A percentile compares a stretch with the other conserved stretches of the same genome.
Conservation (phyloP, 2,329 filamentous ascomycete genomes). For the Aspergillus pseudoglaucus region DNA sequence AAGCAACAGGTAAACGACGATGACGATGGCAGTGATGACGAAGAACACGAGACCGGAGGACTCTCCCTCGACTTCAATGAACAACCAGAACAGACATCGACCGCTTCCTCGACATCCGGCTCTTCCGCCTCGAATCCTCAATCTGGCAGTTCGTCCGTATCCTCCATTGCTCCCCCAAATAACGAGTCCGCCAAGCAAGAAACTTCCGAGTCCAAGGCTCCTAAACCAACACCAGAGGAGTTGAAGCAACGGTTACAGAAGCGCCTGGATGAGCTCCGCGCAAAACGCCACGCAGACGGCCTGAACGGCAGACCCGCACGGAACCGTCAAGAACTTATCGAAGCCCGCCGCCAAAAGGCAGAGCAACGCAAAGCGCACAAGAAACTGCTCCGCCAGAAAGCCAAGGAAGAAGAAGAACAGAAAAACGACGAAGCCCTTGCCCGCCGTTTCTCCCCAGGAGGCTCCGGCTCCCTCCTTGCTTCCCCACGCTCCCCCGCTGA, state of each 20-base stretch:
- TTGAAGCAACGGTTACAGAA: slow-evolving; percentile 73
- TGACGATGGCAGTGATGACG: slow-evolving; percentile 17
- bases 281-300: slow-evolving; percentile 79
- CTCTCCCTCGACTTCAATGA: slow-evolving; percentile 44
- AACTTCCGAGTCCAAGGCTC: slow-evolving; percentile 49
- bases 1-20: slow-evolving; percentile 16
- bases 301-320: slow-evolving; percentile 73
- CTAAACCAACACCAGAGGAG: slow-evolving; percentile 63
- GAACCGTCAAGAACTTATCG: slow-evolving; percentile 86
- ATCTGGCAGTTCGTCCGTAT: slow-evolving; percentile 59
- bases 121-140: slow-evolving; percentile 51
- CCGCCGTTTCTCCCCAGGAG: slow-evolving; percentile 49
- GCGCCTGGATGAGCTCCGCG: slow-evolving; percentile 77
- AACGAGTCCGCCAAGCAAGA: slow-evolving; percentile 20
- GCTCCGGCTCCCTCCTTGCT: slow-evolving; percentile 52
- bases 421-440: slow-evolving; percentile 52
- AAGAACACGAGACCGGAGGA: slow-evolving; percentile 43
- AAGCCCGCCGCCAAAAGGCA: slow-evolving; percentile 79
- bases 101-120: slow-evolving; percentile 44
- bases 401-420: slow-evolving; percentile 71
- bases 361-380: slow-evolving; percentile 81
- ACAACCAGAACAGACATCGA: slow-evolving; percentile 32
- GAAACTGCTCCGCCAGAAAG: slow-evolving; percentile 71
- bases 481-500: slow-evolving; percentile 47
- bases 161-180: slow-evolving; percentile 52